Evolutionary conservation across 441 rosid species (phyloP), one percentile per base, ranked within the genome.

Genomic region (Viola pubescens): DNA sequence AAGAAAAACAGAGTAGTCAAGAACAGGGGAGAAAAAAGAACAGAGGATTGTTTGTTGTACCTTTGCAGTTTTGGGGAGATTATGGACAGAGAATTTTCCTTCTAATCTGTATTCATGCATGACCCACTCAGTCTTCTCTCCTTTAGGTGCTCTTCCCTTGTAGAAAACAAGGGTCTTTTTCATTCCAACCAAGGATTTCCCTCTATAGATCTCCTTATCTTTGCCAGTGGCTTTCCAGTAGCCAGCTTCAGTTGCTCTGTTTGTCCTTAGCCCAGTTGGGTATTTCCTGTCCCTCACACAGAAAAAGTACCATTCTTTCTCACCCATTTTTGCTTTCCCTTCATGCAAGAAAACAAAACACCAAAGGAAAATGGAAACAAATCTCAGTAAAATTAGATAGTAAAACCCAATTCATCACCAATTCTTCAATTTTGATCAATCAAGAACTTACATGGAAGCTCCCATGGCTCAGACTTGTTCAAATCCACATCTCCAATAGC

Each of bases 171-270:
- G 87, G 5, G 96, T 91, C 53, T 91, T 88, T 82, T 86, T 91
- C 98, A 91, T 91, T 14, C 98, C 98, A 13, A 91, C 96, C 45
- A 91, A 79, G 0, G 84, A 75, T 70, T 85, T 91, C 1, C 89
- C 91, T 62, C 75, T 70, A 62, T 77, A 76, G 39, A 91, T 91
- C 73, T 91, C 95, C 52, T 80, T 91, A 46, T 91, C 98, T 66
- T 91, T 91, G n/a, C 98, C 98, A 0, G 98, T 91, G 48, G 98
- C 98, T 60, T 91, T 91, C 98, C 98, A 88, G 56, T 91, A 91
- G 5, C 96, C 96, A 54, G 90, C 80, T 61, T 82, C 86, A 19
- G 98, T 91, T 7, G 98, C 98, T 54, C 96, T 80, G 52, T 91
- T 91, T 37, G 97, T 89, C 64, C 98, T 77, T 7, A 83, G 49